Evolutionary conservation across 1,284 basidiomycete species (phyloP), one percentile per base, ranked within the genome.

Genomic region (Heterobasidion occidentale): DNA sequence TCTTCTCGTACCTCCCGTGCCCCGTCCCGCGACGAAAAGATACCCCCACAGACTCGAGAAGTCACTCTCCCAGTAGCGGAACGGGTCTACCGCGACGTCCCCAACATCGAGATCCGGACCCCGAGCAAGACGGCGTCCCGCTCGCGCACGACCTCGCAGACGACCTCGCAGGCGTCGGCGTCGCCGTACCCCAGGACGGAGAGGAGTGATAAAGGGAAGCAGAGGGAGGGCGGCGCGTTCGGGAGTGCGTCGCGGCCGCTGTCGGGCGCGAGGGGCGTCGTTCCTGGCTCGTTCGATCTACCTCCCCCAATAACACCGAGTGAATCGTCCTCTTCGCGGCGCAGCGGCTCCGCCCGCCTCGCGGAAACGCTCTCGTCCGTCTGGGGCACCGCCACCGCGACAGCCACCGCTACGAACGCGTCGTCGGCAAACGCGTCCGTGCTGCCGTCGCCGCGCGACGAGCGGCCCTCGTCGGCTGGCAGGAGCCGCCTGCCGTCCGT

Each of bases 321-420:
- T 4, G 68, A 69, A 49, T 67, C 65, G 50, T 60, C 59, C 36
- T 57, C 60, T 17, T 71, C 70, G 35, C 61, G 60, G 2, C 60
- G 65, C 51, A 72, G 68, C 55, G 67, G 67, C 8, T 65, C 62
- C 17, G 66, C 65, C 7, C 63, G 60, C 20, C 61, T 72, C 33
- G 66, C 63, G 5, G 70, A 71, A 46, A 56, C 64, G 33, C 67
- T 71, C 51, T 65, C 58, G 36, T 65, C 68, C 0, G 60, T 70
- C 2, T 72, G 71, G 71, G 71, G 71, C 44, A 51, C 60, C n/a
- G 60, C 65, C 12, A 56, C 52, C 20, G 56, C 60, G n/a, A 52
- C 27, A 27, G 27, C 60, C 14, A 50, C 49, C 5, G 51, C 61
- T 49, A 60, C 65, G 7, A 56, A 49, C 20, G 57, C 60, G n/a